These are phyloP conservation scores for Aspergillus diversus DNA, from an alignment of 495 filamentous ascomycete genomes.

Conservation along the genomic window DNA sequence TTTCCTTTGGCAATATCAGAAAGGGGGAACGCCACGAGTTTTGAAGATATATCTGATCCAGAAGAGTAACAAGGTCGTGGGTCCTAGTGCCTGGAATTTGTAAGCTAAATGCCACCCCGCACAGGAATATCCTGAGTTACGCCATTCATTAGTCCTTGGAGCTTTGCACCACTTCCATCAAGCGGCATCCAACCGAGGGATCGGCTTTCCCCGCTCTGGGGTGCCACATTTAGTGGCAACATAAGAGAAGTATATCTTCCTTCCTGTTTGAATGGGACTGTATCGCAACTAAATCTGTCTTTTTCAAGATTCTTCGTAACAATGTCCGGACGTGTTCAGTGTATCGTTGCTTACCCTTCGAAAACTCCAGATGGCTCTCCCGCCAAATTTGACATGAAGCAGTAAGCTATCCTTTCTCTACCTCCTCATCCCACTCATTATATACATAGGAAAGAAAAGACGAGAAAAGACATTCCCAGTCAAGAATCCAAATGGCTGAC, in stretches of 20 bases:
- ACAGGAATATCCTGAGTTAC: no score
- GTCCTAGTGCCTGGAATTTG: no score
- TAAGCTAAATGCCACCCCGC: no score
- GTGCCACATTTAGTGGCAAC: background rate
- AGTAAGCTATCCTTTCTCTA: background rate
- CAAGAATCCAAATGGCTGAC: background rate
- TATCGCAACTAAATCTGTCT: background rate
- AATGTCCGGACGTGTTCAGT: slow-evolving; percentile 6
- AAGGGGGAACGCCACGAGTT: background rate
- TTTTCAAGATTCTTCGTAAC: background rate
- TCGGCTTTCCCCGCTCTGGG: slow-evolving; percentile 3
- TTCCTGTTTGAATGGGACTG: no score
- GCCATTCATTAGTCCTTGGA: background rate
- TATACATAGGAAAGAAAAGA: background rate
- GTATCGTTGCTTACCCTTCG: slow-evolving; percentile 11
- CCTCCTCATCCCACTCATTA: background rate
- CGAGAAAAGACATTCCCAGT: background rate
- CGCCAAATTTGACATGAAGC: slow-evolving; percentile 10
- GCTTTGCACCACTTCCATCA: background rate
- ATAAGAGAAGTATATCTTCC: background rate
- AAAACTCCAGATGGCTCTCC: background rate
- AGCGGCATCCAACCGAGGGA: background rate
- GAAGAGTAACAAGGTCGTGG: no score
- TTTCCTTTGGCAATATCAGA: background rate
- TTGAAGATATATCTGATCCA: background rate